Evolutionary conservation across 306 rosid genomes (phyloP).

Genomic region (Pyrus bretschneideri): DNA sequence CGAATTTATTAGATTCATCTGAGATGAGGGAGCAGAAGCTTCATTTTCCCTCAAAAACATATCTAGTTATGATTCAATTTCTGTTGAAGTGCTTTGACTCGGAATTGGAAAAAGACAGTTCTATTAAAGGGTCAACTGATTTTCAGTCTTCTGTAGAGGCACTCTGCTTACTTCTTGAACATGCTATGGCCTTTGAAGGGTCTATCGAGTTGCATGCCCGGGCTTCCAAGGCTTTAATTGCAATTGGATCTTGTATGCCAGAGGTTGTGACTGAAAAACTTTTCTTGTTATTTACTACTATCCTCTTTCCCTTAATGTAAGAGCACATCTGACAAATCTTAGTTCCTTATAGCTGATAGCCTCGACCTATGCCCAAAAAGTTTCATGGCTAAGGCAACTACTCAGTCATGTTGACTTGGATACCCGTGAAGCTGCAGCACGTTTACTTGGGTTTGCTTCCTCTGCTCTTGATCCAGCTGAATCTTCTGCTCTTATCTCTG

Average conservation of each 20-base stretch:
- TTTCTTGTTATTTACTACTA: constrained; percentile 14
- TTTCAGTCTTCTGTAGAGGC: constrained; percentile 49
- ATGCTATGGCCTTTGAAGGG: constrained; percentile 84
- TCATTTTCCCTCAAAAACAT: constrained; percentile 61
- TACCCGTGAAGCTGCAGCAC: constrained; percentile 89
- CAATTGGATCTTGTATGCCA: constrained; percentile 68
- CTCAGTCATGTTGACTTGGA: constrained; percentile 78
- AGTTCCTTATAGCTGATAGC: constrained; percentile 62
- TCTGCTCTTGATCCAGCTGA: constrained; percentile 52
- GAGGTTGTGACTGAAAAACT: constrained; percentile 40
- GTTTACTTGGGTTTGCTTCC: constrained; percentile 87
- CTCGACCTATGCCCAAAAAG: constrained; percentile 51
- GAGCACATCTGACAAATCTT: constrained; percentile 13
- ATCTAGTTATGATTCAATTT: constrained; percentile 70
- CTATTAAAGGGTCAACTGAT: constrained; percentile 39
- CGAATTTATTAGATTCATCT: constrained; percentile 57
- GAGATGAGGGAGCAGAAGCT: constrained; percentile 67
- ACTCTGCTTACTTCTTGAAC: constrained; percentile 70
- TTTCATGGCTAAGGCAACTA: constrained; percentile 76
- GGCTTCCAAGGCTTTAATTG: constrained; percentile 77
- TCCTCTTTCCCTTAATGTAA: constrained; percentile 1
- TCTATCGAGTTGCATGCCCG: constrained; percentile 79
- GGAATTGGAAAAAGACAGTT: constrained; percentile 48
- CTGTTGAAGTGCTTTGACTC: constrained; percentile 69
- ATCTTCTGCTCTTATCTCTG: constrained; percentile 46